phyloP scores from a whole-genome alignment of 805 yeast species.

The Dipodascopsis tothii region DNA sequence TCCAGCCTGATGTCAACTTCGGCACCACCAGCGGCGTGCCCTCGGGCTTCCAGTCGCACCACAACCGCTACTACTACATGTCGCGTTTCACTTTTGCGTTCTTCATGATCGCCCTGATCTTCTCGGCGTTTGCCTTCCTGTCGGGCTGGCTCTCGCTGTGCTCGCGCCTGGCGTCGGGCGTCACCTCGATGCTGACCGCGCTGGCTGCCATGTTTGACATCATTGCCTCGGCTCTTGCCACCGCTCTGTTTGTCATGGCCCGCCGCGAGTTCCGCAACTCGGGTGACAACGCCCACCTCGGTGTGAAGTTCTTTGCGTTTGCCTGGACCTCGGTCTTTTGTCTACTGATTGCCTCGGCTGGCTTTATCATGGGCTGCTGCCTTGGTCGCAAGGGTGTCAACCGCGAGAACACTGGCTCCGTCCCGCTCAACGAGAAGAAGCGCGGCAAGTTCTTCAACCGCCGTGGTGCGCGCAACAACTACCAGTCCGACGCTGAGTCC shows the following conservation, averaged over 20 bases:
- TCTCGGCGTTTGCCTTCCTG: slow-evolving; percentile 44
- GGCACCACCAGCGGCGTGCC: slow-evolving; percentile 50
- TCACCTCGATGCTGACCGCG: slow-evolving; percentile 24
- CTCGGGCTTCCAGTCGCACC: slow-evolving; percentile 39
- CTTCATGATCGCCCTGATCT: slow-evolving; percentile 49
- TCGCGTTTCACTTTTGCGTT: slow-evolving; percentile 65
- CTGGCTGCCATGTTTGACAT: slow-evolving; percentile 26
- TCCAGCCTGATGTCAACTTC: slow-evolving; percentile 75
- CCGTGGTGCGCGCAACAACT: not conserved
- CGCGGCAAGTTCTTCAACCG: not conserved
- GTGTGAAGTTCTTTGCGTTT: slow-evolving; percentile 43
- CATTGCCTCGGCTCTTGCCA: slow-evolving; percentile 40
- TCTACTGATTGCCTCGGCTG: slow-evolving; percentile 27
- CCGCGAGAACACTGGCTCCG: slow-evolving; percentile 8
- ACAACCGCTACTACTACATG: slow-evolving; percentile 53
- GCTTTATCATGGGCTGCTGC: slow-evolving; percentile 26
- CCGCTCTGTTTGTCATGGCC: slow-evolving; percentile 73
- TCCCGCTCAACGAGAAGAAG: slow-evolving; percentile 12
- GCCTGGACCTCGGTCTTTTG: slow-evolving; percentile 50
- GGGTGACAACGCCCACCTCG: slow-evolving; percentile 22
- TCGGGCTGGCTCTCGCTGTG: slow-evolving; percentile 12
- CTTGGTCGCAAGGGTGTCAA: slow-evolving; percentile 5
- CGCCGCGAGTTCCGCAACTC: slow-evolving; percentile 52
- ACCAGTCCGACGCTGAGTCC: not conserved
- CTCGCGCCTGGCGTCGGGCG: slow-evolving; percentile 12